Evolutionary conservation across 139 green algal genomes (phyloP), one percentile per base, ranked within the genome.

Genomic region (Tetraselmis striata): DNA sequence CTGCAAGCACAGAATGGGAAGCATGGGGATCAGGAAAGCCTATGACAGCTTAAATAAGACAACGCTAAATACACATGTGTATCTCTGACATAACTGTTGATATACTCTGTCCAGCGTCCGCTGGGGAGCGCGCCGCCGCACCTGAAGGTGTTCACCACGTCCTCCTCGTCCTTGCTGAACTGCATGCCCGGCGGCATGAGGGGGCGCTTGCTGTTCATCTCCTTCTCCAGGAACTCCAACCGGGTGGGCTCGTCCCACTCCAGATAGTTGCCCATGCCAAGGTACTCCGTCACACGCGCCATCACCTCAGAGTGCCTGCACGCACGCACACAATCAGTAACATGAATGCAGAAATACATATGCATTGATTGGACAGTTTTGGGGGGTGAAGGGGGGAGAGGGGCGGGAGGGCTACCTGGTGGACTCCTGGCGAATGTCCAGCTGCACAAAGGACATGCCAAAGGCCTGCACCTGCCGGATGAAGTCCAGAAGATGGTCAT

Each of bases 361-460:
- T 80, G 45, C 76, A 90, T 82, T 89, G 91, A 89, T 96, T 97
- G 23, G 85, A 91, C n/a, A n/a, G n/a, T n/a, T n/a, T n/a, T n/a
- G n/a, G n/a, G n/a, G n/a, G n/a, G n/a, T n/a, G n/a, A n/a, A n/a
- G n/a, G n/a, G n/a, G n/a, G n/a, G n/a, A n/a, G n/a, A n/a, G n/a
- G n/a, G n/a, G n/a, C n/a, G n/a, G n/a, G n/a, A n/a, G n/a, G n/a
- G n/a, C n/a, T 18, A 67, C 45, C 45, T 87, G 23, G 81, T 79
- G 45, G 77, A 86, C 83, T 93, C 89, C 86, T 97, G 93, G 28
- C 93, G 87, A 58, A 96, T 90, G 86, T 97, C 93, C 84, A 97
- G 85, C 77, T 82, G 84, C 45, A 93, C 88, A 31, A 97, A 83
- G 27, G 81, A 85, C 84, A 97, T 59, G 24, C 93, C 93, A 84